Conservation (phyloP, 2,329 filamentous ascomycete species). For the Xylariaceae sp. region DNA sequence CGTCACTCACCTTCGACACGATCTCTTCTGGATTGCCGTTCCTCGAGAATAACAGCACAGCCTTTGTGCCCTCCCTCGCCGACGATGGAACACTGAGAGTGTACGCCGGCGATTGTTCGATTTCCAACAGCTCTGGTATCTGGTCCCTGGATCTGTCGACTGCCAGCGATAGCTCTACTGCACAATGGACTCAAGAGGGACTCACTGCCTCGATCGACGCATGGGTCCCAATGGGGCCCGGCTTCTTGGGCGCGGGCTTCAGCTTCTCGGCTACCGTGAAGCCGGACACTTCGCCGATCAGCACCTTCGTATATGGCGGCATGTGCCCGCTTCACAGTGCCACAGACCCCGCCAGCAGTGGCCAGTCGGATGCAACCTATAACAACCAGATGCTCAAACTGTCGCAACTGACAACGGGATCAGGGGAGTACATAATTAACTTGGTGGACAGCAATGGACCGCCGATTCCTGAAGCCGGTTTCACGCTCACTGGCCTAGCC, state of each 20-base stretch:
- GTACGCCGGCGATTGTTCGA: conserved; percentile 66
- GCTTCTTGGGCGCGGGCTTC: conserved; percentile 52
- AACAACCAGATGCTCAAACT: conserved; percentile 72
- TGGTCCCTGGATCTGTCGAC: conserved; percentile 60
- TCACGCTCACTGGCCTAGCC: conserved; percentile 69
- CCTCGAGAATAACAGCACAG: conserved; percentile 44
- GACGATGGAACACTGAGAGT: conserved; percentile 65
- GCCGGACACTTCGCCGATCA: conserved; percentile 47
- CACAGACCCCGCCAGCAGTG: conserved; percentile 48
- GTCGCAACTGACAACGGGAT: conserved; percentile 38
- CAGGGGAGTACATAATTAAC: conserved; percentile 34
- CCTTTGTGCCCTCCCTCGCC: conserved; percentile 65
- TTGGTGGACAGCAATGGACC: conserved; percentile 48
- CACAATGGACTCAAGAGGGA: conserved; percentile 40
- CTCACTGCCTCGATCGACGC: conserved; percentile 22
- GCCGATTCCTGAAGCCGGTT: conserved; percentile 78
- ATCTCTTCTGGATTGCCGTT: conserved; percentile 60
- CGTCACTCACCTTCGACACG: conserved; percentile 40
- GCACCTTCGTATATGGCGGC: conserved; percentile 75
- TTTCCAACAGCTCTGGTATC: conserved; percentile 47
- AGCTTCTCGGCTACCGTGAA: conserved; percentile 61
- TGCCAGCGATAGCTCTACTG: conserved; percentile 31
- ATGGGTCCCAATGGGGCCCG: conserved; percentile 37
- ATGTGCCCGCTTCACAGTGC: conserved; percentile 65
- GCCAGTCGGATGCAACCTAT: conserved; percentile 63